Conservation (phyloP, 2,329 filamentous ascomycete genomes). For the Ustulina deusta region DNA sequence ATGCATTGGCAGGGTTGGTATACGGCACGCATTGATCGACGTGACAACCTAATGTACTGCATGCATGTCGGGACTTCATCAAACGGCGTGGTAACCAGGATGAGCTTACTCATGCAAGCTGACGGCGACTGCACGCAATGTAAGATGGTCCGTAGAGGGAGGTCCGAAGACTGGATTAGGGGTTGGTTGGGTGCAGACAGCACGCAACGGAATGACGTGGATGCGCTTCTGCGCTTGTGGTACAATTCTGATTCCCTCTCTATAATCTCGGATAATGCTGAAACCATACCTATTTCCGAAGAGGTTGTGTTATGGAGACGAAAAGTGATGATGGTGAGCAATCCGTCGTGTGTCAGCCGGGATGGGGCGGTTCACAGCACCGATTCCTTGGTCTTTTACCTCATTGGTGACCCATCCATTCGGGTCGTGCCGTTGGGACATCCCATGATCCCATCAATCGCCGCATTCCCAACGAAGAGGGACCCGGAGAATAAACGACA, state of each 20-base stretch:
- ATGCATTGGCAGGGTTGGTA: neutral
- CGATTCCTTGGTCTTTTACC: slow-evolving; percentile 7
- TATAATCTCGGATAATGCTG: neutral
- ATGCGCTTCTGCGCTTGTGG: neutral
- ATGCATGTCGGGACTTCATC: slow-evolving; percentile 24
- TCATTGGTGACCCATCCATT: slow-evolving; percentile 33
- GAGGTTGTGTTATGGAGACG: slow-evolving; percentile 3
- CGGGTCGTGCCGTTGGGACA: slow-evolving; percentile 31
- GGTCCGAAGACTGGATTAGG: neutral
- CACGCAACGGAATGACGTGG: neutral
- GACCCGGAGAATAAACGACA: slow-evolving; percentile 6
- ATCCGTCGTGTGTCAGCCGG: slow-evolving; percentile 5
- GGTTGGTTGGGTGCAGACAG: neutral
- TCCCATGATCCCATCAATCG: slow-evolving; percentile 28
- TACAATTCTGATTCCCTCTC: neutral
- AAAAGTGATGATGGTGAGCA: neutral
- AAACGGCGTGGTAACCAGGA: slow-evolving; percentile 18
- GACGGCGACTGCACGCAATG: neutral
- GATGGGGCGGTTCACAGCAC: slow-evolving; percentile 6
- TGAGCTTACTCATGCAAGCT: slow-evolving; percentile 27
- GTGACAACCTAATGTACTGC: slow-evolving; percentile 9
- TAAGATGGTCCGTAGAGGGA: slow-evolving; percentile 21
- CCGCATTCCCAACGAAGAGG: slow-evolving; percentile 15
- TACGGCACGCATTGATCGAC: slow-evolving; percentile 30
- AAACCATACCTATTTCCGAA: slow-evolving; percentile 6